These are phyloP conservation scores for Leucocoprinus sp. DNA, from an alignment of 768 basidiomycete species.

Conservation along the genomic window DNA sequence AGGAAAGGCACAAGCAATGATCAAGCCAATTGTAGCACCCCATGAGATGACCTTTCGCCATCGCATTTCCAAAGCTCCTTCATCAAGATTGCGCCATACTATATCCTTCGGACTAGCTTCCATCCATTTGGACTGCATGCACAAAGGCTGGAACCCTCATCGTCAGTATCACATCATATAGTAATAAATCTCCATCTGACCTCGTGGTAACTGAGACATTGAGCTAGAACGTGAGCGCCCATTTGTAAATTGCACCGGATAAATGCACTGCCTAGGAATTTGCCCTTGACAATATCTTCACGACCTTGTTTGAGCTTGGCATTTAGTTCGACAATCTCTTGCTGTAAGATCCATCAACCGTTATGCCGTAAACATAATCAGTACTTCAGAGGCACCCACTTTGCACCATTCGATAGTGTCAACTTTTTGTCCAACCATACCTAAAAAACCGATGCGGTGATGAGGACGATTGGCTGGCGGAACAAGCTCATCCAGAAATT, in stretches of 20 bases:
- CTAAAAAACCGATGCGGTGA: constrained; percentile 42
- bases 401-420: constrained; percentile 61
- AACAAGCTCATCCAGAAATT: constrained; percentile 45
- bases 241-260: constrained; percentile 66
- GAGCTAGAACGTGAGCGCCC: constrained; percentile 63
- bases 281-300: constrained; percentile 28
- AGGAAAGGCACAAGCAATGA: constrained; percentile 59
- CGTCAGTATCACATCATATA: constrained; percentile 1
- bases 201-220: constrained; percentile 47
- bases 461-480: constrained; percentile 41
- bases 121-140: constrained; percentile 56
- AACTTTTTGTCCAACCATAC: constrained; percentile 49
- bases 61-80: constrained; percentile 43
- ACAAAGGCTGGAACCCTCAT: constrained; percentile 30
- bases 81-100: constrained; percentile 51
- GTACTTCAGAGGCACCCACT: constrained; percentile 20
- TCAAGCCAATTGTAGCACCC: constrained; percentile 48
- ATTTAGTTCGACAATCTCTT: constrained; percentile 44
- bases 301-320: constrained; percentile 32
- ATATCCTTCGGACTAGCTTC: constrained; percentile 48
- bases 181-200: constrained; percentile 21
- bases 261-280: constrained; percentile 50
- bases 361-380: neutral
- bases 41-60: constrained; percentile 48
- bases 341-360: constrained; percentile 20